Evolutionary conservation across 352 stramenopile genomes (phyloP), one percentile per base, ranked within the genome.

Genomic region (Pythium periplocum): DNA sequence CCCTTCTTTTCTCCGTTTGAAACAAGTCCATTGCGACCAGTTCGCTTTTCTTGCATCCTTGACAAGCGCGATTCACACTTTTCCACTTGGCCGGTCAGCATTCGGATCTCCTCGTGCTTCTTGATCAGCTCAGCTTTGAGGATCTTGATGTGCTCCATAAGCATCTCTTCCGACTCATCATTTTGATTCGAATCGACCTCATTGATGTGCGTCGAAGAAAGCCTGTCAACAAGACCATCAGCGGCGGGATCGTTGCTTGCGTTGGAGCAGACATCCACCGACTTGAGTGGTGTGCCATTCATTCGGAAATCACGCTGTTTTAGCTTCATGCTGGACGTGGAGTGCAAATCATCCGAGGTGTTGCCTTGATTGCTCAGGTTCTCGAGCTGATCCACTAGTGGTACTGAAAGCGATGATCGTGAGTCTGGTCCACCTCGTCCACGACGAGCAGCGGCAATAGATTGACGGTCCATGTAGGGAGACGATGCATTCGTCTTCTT

Each of bases 21-120:
- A 26, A 26, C 17, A 26, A 26, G 17, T 26, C 17, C 17, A 26
- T 26, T 26, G 17, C 17, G 17, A 26, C 17, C 17, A 26, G 17
- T 45, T 10, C 52, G 48, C 31, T 63, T 62, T 10, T 31, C 30
- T 4, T 61, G 62, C 1, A 62, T 50, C 1, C 53, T 17, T 3
- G 10, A 53, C 0, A 70, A 48, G 30, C 62, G 43, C 2, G 45
- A 45, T 6, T 57, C 40, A 34, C 60, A 70, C 45, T 60, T 62
- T 7, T 65, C 53, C 43, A 70, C 32, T 45, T 70, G 57, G 4
- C 26, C 47, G 0, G 57, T 54, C n/a, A 70, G 51, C 3, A 49
- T 36, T 31, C 49, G 47, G 7, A 42, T 41, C 48, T 93, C 83
- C 69, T 93, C 80, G 47, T 91, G 73, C 50, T 93, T 93, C 51